These are phyloP conservation scores for Fusarium lyarnte DNA, from an alignment of 2,329 filamentous ascomycete species.

Conservation along the genomic window DNA sequence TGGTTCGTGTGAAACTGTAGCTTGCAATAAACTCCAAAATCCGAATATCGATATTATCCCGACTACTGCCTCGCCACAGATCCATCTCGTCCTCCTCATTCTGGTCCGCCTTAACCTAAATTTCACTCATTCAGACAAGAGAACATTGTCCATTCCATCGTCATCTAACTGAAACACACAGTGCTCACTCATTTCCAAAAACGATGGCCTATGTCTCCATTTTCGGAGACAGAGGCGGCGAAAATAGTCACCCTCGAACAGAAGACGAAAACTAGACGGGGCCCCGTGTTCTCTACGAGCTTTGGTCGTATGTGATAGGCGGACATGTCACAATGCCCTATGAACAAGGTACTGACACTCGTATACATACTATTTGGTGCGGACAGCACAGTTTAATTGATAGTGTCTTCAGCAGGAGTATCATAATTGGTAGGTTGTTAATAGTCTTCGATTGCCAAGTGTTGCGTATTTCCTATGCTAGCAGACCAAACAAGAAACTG, in stretches of 20 bases:
- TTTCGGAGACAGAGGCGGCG: neutral
- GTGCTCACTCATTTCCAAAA: neutral
- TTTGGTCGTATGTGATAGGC: constrained; percentile 1
- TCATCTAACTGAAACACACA: too few relatives aligned
- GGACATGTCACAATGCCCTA: neutral
- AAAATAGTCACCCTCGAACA: neutral
- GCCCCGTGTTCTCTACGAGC: constrained; percentile 13
- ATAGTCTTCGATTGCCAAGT: neutral
- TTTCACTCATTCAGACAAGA: too few relatives aligned
- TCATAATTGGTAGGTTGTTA: neutral
- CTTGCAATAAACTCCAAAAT: too few relatives aligned
- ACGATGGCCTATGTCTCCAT: neutral
- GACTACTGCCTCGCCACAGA: too few relatives aligned
- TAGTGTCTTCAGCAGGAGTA: neutral
- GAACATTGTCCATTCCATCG: too few relatives aligned
- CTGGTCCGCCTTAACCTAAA: too few relatives aligned
- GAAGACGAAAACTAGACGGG: neutral
- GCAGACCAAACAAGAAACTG: constrained; percentile 80
- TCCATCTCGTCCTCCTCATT: too few relatives aligned
- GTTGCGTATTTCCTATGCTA: constrained; percentile 56
- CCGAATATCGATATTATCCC: too few relatives aligned
- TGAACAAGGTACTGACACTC: neutral
- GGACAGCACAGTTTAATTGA: neutral
- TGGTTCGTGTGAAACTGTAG: too few relatives aligned
- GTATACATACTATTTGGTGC: neutral